Evolutionary conservation across 2,329 filamentous ascomycete genomes (phyloP), one percentile per base, ranked within the genome.

Genomic region (Penicillium sp.): DNA sequence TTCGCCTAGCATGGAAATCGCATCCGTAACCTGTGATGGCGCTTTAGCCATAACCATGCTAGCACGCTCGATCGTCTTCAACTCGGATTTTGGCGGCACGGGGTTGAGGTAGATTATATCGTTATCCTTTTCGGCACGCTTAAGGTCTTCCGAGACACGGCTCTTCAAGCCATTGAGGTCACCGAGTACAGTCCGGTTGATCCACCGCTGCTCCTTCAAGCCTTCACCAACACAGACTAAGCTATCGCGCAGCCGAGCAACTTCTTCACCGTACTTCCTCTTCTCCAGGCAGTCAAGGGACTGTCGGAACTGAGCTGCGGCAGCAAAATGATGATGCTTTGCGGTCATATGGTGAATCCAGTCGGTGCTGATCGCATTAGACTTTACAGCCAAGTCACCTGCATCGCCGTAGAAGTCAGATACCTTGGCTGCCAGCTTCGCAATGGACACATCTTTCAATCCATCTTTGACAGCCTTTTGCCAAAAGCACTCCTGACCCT

Each of bases 341-440:
- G 93, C 94, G 26, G 89, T 92, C 83, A 95, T 92, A 70, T 97
- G 93, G 73, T 97, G 93, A 63, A 99, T 97, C 94, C 93, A 97
- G 59, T 94, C 89, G 52, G 89, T 92, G 70, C 90, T 94, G 62
- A 97, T 87, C 14, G 90, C 87, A 66, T 96, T 87, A 59, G 91
- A 96, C 72, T 91, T 90, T 69, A 95, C 86, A 9, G 91, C 92
- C 60, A 87, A 88, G 64, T 97, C 93, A 7, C 89, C 87, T 0
- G 92, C 91, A 50, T 87, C 79, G 49, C 86, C 89, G 74, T 97
- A 99, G 40, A 96, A 83, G 67, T 99, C 94, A 2, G 90, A 95
- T 4, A 97, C 91, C 57, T 91, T 86, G 3, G 91, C 91, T 4
- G 94, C 92, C 16, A 99, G 80, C 70, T 95, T 94, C 2, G 94